Percentiles rank a stretch among this genome's conserved stretches.
Evolutionary conservation across 495 filamentous ascomycete species (phyloP).

Genomic region (Podospora pseudoanserina): DNA sequence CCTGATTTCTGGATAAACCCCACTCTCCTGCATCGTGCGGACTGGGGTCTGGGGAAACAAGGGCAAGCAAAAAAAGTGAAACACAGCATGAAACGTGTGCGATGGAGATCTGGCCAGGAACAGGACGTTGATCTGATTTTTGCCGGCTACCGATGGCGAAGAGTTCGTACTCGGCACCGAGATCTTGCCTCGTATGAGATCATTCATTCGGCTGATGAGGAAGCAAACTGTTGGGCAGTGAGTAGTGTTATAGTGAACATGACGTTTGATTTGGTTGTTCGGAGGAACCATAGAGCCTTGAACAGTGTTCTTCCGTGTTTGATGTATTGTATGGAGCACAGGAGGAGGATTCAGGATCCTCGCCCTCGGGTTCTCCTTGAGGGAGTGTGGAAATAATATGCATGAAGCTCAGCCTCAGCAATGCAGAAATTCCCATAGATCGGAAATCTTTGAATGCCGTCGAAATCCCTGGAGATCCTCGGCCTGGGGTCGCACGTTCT

Average conservation of each 20-base stretch:
- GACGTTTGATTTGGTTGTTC: not conserved
- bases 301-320: not conserved
- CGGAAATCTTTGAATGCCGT: not conserved
- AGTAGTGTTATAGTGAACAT: too few species aligned
- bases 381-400: not conserved
- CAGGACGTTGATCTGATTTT: not conserved
- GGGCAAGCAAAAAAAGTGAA: constrained; percentile 1
- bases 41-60: constrained; percentile 4
- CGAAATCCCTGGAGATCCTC: not conserved
- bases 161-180: not conserved
- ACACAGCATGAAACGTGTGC: constrained; percentile 4
- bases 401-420: not conserved
- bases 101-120: constrained; percentile 7
- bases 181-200: not conserved
- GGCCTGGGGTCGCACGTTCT: not conserved
- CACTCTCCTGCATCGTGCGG: not conserved
- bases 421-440: not conserved
- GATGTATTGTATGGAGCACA: not conserved
- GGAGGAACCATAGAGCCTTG: not conserved
- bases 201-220: not conserved
- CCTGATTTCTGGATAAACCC: not conserved
- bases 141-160: constrained; percentile 5
- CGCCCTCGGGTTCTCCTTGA: not conserved
- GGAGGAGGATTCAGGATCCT: not conserved
- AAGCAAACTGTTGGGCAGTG: not conserved